Percentiles rank a stretch among this genome's conserved stretches.
These are phyloP conservation scores for Cicer arietinum DNA, from an alignment of 306 rosid species.

Conservation along the genomic window DNA sequence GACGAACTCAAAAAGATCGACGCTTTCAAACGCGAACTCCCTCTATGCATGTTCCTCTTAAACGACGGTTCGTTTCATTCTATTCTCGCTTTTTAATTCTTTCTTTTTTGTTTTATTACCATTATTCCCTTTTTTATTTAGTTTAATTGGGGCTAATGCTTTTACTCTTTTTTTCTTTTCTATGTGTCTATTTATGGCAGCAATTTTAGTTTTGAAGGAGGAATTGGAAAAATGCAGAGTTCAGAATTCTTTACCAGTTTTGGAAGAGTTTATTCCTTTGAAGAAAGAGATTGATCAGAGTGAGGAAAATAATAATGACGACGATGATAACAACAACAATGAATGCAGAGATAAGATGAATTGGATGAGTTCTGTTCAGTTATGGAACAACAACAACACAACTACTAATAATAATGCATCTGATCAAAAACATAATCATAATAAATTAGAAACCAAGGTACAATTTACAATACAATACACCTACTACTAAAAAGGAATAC, in stretches of 20 bases:
- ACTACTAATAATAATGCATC: conserved; percentile 35
- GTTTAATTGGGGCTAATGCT: conserved; percentile 23
- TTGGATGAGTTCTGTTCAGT: conserved; percentile 99
- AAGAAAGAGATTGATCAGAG: conserved; percentile 62
- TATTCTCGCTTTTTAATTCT: background rate
- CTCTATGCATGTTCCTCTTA: conserved; percentile 82
- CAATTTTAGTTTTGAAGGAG: conserved; percentile 66
- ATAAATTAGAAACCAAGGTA: conserved; percentile 68
- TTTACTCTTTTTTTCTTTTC: too few relatives aligned
- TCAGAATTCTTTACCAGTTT: conserved; percentile 58
- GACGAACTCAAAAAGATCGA: conserved; percentile 87
- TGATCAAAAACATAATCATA: conserved; percentile 47
- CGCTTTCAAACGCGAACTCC: conserved; percentile 93
- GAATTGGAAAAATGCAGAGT: conserved; percentile 59
- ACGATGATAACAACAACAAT: conserved; percentile 35
- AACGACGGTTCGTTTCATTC: conserved; percentile 67
- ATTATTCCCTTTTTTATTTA: background rate
- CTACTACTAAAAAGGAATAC: background rate
- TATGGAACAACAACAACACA: conserved; percentile 63
- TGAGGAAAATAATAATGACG: conserved; percentile 37
- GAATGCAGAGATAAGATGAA: conserved; percentile 84
- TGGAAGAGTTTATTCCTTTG: conserved; percentile 83
- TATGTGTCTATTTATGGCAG: conserved; percentile 44
- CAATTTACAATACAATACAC: background rate
- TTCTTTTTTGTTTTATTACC: background rate